phyloP scores from a whole-genome alignment of 176 grass and related monocot species.

The bread wheat (Triticum aestivum) region IWGSC_CS_RefSeq_v2.1 NC_057797.1:423343102-423343601 shows the following conservation, averaged over 20 bases:
- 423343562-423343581: too few species aligned
- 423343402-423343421: background rate
- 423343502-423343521: too few species aligned
- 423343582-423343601: too few species aligned
- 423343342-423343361: background rate
- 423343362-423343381: background rate
- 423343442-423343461: background rate
- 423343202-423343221: background rate
- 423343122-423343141: background rate
- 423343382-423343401: background rate
- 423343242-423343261: background rate
- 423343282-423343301: background rate
- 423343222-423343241: background rate
- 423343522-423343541: too few species aligned
- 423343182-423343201: background rate
- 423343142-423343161: background rate
- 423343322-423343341: background rate
- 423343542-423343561: too few species aligned
- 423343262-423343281: background rate
- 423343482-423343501: too few species aligned
- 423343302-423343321: background rate
- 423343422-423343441: background rate
- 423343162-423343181: background rate
- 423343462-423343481: too few species aligned
- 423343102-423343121: background rate